Evolutionary conservation across 1,284 basidiomycete species (phyloP).

Genomic region (Boletus semigastroideus): DNA sequence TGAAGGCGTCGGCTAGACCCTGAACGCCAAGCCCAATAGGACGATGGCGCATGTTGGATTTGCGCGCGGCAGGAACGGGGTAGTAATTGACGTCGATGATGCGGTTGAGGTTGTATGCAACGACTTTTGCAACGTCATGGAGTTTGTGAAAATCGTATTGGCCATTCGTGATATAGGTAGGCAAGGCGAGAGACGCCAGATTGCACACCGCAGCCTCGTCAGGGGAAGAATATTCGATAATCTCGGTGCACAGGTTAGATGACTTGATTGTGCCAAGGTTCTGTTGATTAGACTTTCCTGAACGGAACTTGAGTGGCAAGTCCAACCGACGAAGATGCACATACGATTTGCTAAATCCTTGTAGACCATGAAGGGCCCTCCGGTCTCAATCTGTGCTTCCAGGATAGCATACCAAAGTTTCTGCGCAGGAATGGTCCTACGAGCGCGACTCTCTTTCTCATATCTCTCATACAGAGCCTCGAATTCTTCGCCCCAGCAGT

Average conservation of each 20-base stretch:
- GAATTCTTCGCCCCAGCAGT: conserved; percentile 92
- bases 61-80: conserved; percentile 87
- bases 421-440: conserved; percentile 90
- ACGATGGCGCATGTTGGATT: conserved; percentile 96
- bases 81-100: conserved; percentile 96
- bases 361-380: conserved; percentile 98
- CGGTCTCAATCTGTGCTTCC: conserved; percentile 98
- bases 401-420: conserved; percentile 99
- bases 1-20: conserved; percentile 98
- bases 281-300: conserved; percentile 96
- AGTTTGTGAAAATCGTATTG: conserved; percentile 93
- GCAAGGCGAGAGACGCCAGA: conserved; percentile 95
- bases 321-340: conserved; percentile 25
- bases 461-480: conserved; percentile 89
- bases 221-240: conserved; percentile 97
- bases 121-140: conserved; percentile 92
- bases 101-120: conserved; percentile 91
- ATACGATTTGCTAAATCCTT: conserved; percentile 86
- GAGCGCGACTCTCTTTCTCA: conserved; percentile 88
- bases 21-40: conserved; percentile 98
- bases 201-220: conserved; percentile 99
- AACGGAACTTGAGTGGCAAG: conserved; percentile 6
- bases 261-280: conserved; percentile 99
- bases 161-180: conserved; percentile 77
- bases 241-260: conserved; percentile 98